Evolutionary conservation across 148 eudicot species (phyloP).

Genomic region (Silene uniflora): DNA sequence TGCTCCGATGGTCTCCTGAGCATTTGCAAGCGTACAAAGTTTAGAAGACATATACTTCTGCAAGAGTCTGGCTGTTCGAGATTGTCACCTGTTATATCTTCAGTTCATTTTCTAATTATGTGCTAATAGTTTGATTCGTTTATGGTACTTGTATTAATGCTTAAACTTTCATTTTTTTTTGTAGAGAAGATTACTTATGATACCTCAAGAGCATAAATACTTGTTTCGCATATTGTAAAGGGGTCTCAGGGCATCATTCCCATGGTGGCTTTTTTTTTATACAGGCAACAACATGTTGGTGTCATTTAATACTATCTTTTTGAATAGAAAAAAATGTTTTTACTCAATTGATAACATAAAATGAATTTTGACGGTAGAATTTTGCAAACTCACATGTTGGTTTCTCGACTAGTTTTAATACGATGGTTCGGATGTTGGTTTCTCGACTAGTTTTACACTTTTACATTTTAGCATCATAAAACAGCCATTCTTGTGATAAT

Average conservation of each 20-base stretch:
- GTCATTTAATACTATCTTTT: neutral
- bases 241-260: neutral
- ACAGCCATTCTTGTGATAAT: neutral
- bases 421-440: neutral
- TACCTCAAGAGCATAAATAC: neutral
- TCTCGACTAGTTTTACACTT: conserved; percentile 4
- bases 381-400: neutral
- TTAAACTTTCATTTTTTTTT: neutral
- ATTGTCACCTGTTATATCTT: neutral
- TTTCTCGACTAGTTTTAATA: conserved; percentile 9
- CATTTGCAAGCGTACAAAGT: neutral
- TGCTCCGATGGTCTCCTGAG: conserved; percentile 3
- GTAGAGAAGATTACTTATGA: neutral
- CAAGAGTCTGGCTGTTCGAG: neutral
- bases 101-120: neutral
- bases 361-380: neutral
- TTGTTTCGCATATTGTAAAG: neutral
- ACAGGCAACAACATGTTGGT: neutral
- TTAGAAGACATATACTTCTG: neutral
- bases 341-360: neutral
- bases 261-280: neutral
- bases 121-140: neutral
- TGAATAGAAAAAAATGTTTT: neutral
- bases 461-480: neutral
- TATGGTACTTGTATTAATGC: neutral